These are phyloP conservation scores for Calocera cornea DNA, from an alignment of 768 basidiomycete species.

Conservation along the genomic window DNA sequence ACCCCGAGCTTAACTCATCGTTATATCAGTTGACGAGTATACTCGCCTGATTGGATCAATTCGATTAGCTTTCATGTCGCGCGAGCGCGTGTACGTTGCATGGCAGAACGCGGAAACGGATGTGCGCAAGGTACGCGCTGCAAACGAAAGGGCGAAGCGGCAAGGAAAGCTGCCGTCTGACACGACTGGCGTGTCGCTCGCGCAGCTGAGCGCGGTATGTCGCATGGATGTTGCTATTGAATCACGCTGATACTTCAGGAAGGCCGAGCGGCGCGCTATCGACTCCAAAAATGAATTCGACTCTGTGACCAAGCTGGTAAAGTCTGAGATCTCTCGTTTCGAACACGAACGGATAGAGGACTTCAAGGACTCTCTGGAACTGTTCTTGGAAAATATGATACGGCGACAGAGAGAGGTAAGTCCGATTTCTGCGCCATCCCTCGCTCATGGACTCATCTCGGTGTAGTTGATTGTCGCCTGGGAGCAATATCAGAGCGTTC, in stretches of 20 bases:
- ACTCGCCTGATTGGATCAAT: conserved; percentile 81
- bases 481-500: conserved; percentile 66
- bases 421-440: neutral
- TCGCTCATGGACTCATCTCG: neutral
- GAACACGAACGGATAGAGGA: conserved; percentile 89
- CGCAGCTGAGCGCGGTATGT: conserved; percentile 66
- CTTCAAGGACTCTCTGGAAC: conserved; percentile 72
- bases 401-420: conserved; percentile 64
- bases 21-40: conserved; percentile 64
- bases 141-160: conserved; percentile 68
- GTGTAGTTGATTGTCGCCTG: conserved; percentile 58
- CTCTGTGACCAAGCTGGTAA: conserved; percentile 72
- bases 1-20: neutral
- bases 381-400: conserved; percentile 79
- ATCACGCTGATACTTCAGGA: neutral
- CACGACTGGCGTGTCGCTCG: conserved; percentile 55
- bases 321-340: conserved; percentile 78
- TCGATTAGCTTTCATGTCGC: conserved; percentile 72
- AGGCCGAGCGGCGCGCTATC: conserved; percentile 75
- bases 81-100: conserved; percentile 64
- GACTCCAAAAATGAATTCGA: conserved; percentile 85
- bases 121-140: conserved; percentile 52
- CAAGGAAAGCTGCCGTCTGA: conserved; percentile 64
- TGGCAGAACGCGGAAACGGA: conserved; percentile 77
- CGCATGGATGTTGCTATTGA: neutral